A percentile compares a stretch with the other conserved stretches of the same genome.
Evolutionary conservation across 2,329 filamentous ascomycete genomes (phyloP).

Genomic region (Mycosphaerella sp.): DNA sequence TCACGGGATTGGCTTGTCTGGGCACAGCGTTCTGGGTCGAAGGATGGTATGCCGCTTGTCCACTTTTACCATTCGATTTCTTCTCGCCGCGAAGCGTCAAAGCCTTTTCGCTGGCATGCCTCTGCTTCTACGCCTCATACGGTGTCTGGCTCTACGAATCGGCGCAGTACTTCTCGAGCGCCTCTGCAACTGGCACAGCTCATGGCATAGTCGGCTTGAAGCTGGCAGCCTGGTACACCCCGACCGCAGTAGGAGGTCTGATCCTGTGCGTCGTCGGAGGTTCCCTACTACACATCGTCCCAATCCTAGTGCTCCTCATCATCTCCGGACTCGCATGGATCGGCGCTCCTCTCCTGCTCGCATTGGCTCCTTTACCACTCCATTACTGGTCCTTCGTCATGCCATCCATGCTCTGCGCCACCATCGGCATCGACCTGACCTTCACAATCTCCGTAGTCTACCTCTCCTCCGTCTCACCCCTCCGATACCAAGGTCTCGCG

Average conservation of each 20-base stretch:
- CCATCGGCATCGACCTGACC: constrained; percentile 35
- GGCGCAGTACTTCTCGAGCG: constrained; percentile 24
- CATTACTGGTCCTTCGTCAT: constrained; percentile 35
- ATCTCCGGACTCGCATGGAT: constrained; percentile 34
- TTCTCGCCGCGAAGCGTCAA: constrained; percentile 31
- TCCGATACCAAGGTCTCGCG: constrained; percentile 32
- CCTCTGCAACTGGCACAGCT: constrained; percentile 15
- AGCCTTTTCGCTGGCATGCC: constrained; percentile 31
- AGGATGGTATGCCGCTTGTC: constrained; percentile 31
- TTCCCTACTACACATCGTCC: constrained; percentile 29
- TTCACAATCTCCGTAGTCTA: constrained; percentile 34
- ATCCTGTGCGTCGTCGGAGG: constrained; percentile 31
- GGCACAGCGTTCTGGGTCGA: constrained; percentile 31
- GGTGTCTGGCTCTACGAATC: constrained; percentile 33
- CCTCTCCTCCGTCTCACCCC: constrained; percentile 30
- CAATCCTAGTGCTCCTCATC: constrained; percentile 28
- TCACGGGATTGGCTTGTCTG: constrained; percentile 27
- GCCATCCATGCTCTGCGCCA: constrained; percentile 35
- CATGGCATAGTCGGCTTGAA: constrained; percentile 26
- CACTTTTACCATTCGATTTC: constrained; percentile 35
- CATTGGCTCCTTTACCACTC: constrained; percentile 29
- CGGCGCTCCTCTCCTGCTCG: constrained; percentile 33
- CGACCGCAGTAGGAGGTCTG: constrained; percentile 33
- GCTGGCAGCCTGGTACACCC: constrained; percentile 34
- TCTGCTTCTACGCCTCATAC: constrained; percentile 36